Base-by-base conservation (phyloP, 331 rosid genomes). In the Stylosanthes scabra region DNA sequence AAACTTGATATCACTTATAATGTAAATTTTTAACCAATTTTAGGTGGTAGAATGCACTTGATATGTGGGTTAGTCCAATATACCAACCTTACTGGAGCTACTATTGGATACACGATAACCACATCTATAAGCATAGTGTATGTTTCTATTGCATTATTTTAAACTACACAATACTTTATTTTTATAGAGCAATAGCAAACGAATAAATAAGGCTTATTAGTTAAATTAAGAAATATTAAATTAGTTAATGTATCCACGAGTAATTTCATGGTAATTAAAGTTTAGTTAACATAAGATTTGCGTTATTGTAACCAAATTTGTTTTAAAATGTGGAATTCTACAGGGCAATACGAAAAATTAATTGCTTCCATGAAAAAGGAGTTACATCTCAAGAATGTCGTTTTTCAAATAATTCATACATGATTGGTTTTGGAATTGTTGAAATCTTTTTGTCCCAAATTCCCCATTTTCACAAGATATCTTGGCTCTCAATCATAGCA, bases 391-490 rank as follows among this genome's bases (percentile, higher is more conserved):
- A 76, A 9, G 37, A 31, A 31, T 83, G 90, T 82, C 75, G 15
- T 15, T 81, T 81, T 62, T 83, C 84, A 2, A 73, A 62, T 11
- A 83, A 72, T 63, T 86, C 88, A 41, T 87, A 73, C 73, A 86
- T 83, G 84, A 61, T 85, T 42, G 88, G 79, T 7, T 13, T 85
- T 8, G 92, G 88, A 46, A 60, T 88, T 9, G 69, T 75, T 1
- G 82, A 88, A 75, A 74, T 83, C 13, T 28, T 85, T 15, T 67
- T 85, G 55, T 88, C 88, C 54, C 93, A 85, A 63, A 82, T 88
- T 72, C 82, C 83, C 44, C 83, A 63, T 58, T 88, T 88, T 52
- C 82, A 74, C 74, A 73, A 85, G 44, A 60, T 81, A 34, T 49
- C 85, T 46, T 76, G 85, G 84, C 82, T 85, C 46, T 83, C 90